Evolutionary conservation across 164 flowering plant species (phyloP).

Genomic region (Macadamia integrifolia): DNA sequence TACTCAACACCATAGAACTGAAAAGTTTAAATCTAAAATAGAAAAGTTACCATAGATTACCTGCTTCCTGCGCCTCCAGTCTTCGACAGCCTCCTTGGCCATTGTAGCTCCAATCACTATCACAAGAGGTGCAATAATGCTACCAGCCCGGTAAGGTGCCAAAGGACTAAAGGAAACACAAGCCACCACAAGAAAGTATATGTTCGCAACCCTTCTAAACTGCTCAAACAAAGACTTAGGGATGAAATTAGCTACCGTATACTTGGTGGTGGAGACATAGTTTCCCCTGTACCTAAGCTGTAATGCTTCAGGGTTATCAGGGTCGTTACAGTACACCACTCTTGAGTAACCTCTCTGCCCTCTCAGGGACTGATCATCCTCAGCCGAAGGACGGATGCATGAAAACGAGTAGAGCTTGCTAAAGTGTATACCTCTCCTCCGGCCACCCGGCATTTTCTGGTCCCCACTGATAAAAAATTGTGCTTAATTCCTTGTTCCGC

Average conservation of each 20-base stretch:
- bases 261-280: constrained; percentile 78
- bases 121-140: constrained; percentile 50
- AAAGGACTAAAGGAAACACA: constrained; percentile 73
- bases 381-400: constrained; percentile 28
- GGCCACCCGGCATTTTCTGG: constrained; percentile 29
- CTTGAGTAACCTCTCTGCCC: constrained; percentile 69
- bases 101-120: constrained; percentile 79
- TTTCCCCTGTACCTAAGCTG: constrained; percentile 49
- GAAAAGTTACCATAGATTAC: constrained; percentile 18
- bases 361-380: constrained; percentile 47
- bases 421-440: constrained; percentile 36
- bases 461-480: background rate
- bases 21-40: too few relatives aligned
- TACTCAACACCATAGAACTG: too few relatives aligned
- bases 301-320: constrained; percentile 47
- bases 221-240: constrained; percentile 84
- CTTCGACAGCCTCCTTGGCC: constrained; percentile 84
- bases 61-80: constrained; percentile 75
- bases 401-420: constrained; percentile 53
- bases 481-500: background rate
- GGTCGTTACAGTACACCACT: constrained; percentile 63
- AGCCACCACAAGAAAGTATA: constrained; percentile 71
- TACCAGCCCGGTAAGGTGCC: constrained; percentile 67
- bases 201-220: constrained; percentile 75
- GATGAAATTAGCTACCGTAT: constrained; percentile 56